These are phyloP conservation scores for Mycena rebaudengoi DNA, from an alignment of 768 basidiomycete genomes.

Conservation along the genomic window DNA sequence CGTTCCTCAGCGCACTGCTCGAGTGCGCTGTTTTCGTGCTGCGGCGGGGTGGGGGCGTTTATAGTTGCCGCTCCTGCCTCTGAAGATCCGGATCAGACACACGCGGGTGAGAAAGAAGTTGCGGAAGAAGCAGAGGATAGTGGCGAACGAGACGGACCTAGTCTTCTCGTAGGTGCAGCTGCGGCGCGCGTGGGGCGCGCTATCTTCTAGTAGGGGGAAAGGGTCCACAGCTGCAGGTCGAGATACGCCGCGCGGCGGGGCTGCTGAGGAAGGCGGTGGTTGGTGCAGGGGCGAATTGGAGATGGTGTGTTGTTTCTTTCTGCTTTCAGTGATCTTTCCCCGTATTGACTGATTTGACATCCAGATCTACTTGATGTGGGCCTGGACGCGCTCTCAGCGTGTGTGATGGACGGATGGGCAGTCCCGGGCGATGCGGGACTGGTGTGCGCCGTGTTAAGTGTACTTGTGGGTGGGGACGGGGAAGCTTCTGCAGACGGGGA, in stretches of 20 bases:
- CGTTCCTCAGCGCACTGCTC: conserved; percentile 21
- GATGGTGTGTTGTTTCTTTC: conserved; percentile 22
- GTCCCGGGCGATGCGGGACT: conserved; percentile 39
- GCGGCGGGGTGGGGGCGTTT: conserved; percentile 14
- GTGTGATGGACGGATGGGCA: conserved; percentile 35
- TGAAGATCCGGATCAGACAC: neutral
- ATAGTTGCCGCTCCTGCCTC: neutral
- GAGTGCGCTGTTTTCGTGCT: conserved; percentile 25
- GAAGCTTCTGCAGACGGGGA: conserved; percentile 37
- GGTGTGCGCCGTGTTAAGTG: conserved; percentile 55
- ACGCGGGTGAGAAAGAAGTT: neutral
- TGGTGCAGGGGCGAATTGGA: conserved; percentile 47
- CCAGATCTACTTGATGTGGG: conserved; percentile 57
- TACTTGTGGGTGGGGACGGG: conserved; percentile 52
- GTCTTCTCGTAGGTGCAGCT: no score
- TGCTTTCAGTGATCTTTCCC: neutral
- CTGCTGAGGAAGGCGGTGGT: conserved; percentile 18
- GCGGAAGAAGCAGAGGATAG: neutral
- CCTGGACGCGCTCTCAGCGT: conserved; percentile 52
- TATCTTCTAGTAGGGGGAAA: no score
- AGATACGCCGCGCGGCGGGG: conserved; percentile 11
- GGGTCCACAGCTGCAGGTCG: conserved; percentile 12
- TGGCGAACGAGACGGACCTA: no score
- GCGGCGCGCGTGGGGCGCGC: no score
- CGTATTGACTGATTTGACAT: neutral